A percentile compares a stretch with the other conserved stretches of the same genome.
phyloP scores from a whole-genome alignment of 768 basidiomycete genomes.

The Lactarius tabidus region DNA sequence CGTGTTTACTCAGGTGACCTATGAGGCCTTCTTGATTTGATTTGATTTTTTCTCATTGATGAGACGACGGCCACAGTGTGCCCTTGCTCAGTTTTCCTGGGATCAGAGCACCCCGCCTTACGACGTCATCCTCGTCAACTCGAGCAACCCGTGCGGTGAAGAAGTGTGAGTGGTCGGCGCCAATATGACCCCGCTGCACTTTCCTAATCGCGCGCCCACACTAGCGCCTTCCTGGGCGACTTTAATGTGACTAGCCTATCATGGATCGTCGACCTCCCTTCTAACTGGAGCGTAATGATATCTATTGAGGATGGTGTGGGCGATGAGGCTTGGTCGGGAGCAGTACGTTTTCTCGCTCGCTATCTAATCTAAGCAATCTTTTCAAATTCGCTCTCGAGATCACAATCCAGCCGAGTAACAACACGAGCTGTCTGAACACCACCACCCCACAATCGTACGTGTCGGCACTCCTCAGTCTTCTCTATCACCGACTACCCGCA shows the following conservation, averaged over 20 bases:
- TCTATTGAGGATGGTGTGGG: slow-evolving; percentile 50
- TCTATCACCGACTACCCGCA: neutral
- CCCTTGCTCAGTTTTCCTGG: slow-evolving; percentile 51
- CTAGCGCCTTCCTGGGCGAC: slow-evolving; percentile 55
- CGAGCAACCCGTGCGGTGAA: slow-evolving; percentile 53
- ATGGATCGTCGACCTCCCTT: slow-evolving; percentile 45
- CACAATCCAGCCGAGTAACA: slow-evolving; percentile 34
- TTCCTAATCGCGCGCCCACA: neutral
- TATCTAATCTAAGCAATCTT: neutral
- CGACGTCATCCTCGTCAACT: slow-evolving; percentile 52
- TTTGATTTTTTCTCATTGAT: slow-evolving; percentile 6
- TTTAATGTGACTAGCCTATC: slow-evolving; percentile 40
- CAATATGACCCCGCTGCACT: neutral
- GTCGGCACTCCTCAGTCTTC: no score
- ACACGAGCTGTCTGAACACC: slow-evolving; percentile 37
- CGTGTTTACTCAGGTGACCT: slow-evolving; percentile 46
- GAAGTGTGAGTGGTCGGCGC: slow-evolving; percentile 46
- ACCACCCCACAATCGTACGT: slow-evolving; percentile 8
- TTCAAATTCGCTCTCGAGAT: slow-evolving; percentile 30
- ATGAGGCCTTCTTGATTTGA: no score
- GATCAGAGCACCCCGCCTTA: slow-evolving; percentile 44
- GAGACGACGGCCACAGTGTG: slow-evolving; percentile 43
- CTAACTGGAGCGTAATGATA: slow-evolving; percentile 47
- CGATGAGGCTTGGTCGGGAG: slow-evolving; percentile 55
- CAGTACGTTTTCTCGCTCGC: neutral